Base-by-base conservation (phyloP, 495 filamentous ascomycete species). In the Talaromyces nanjingensis region DNA sequence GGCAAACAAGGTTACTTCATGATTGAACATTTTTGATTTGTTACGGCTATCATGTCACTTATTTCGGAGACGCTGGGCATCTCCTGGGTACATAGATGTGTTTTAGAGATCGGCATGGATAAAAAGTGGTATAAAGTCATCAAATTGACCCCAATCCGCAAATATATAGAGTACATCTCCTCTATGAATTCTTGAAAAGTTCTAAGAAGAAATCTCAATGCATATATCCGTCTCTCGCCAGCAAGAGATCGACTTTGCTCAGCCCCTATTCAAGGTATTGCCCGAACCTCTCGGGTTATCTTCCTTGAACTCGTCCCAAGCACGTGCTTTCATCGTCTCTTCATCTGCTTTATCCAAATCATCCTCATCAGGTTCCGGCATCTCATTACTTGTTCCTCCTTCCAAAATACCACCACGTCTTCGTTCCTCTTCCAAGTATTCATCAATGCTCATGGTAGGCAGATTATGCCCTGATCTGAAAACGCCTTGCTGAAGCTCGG, bases 381-480 rank as follows among this genome's bases (percentile, higher is more conserved):
- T 87, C 16, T 64, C 33, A 42, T 64, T 45, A 12, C 64, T 57
- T n/a, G 89, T 91, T 49, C 94, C 94, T 31, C 92, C 93, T 71
- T 97, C 88, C 60, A 97, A 88, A 24, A 98, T 89, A n/a, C 91
- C 91, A 8, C 96, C 96, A 71, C 89, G 79, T 65, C 84, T 81
- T 64, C 87, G 81, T 74, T 98, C 94, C 76, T 98, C 94, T 55
- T 93, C 93, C 16, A 98, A 77, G 71, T 98, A 98, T 74, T 98
- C 94, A 66, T 98, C 96, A 64, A 98, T 98, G 0, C 86, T 90
- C 94, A 98, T 98, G 0, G 96, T 98, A 8, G 94, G 94, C 49
- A 98, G 76, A 74, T 89, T 97, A 72, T 98, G 94, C 7, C 93
- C 90, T 2, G 92, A 85, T 60, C 89, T 83, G 74, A 98, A 98